Evolutionary conservation across 495 filamentous ascomycete genomes (phyloP).

Genomic region (Hypoxylon perforatum): DNA sequence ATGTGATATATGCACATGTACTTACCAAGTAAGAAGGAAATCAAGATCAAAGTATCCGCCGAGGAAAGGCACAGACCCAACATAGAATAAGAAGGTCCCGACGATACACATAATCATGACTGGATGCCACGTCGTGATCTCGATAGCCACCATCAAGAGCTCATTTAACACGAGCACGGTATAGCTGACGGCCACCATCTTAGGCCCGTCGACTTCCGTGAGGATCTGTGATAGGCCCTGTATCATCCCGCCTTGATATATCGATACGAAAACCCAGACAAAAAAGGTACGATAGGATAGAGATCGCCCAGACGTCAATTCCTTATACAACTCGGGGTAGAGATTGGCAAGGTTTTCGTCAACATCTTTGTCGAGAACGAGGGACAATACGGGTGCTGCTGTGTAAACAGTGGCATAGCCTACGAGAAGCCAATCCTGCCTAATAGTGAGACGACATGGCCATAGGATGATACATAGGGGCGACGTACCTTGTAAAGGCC

Average conservation of each 20-base stretch:
- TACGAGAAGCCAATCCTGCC: slow-evolving; percentile 91
- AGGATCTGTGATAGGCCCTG: slow-evolving; percentile 92
- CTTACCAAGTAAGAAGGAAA: slow-evolving; percentile 76
- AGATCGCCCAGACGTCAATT: slow-evolving; percentile 84
- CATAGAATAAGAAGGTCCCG: slow-evolving; percentile 81
- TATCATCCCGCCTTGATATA: slow-evolving; percentile 95
- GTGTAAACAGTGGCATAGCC: slow-evolving; percentile 98
- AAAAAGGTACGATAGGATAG: slow-evolving; percentile 95
- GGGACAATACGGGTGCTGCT: slow-evolving; percentile 90
- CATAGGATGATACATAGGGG: neutral
- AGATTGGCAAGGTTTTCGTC: slow-evolving; percentile 92
- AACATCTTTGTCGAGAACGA: slow-evolving; percentile 96
- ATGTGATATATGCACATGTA: slow-evolving; percentile 21
- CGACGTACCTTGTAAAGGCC: slow-evolving; percentile 79
- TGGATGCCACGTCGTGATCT: slow-evolving; percentile 97
- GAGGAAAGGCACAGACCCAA: slow-evolving; percentile 87
- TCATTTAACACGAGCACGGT: slow-evolving; percentile 95
- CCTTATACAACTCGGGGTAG: slow-evolving; percentile 97
- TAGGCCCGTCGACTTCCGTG: slow-evolving; percentile 72
- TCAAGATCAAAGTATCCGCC: slow-evolving; percentile 88
- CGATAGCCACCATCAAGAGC: slow-evolving; percentile 93
- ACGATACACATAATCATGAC: slow-evolving; percentile 88
- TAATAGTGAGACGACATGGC: slow-evolving; percentile 33
- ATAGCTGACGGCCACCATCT: slow-evolving; percentile 91
- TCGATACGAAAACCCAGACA: slow-evolving; percentile 92